A percentile compares a stretch with the other conserved stretches of the same genome.
Conservation (phyloP, 768 basidiomycete genomes). For the Suillus luteus region DNA sequence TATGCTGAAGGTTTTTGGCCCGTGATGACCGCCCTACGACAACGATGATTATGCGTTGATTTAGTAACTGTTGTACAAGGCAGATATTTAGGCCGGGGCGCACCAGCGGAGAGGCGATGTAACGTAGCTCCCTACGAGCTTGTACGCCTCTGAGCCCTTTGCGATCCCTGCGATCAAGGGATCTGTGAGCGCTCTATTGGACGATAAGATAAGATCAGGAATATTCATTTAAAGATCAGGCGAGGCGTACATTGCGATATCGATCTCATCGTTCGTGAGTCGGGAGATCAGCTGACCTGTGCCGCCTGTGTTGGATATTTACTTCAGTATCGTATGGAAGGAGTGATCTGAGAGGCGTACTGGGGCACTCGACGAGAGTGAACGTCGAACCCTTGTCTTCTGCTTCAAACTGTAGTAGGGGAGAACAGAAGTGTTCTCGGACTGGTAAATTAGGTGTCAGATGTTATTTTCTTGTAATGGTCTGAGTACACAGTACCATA, state of each 20-base stretch:
- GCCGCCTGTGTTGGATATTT: constrained; percentile 53
- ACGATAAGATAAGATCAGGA: constrained; percentile 11
- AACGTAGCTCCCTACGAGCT: constrained; percentile 91
- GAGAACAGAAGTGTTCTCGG: constrained; percentile 89
- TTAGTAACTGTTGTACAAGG: constrained; percentile 1
- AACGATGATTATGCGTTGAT: neutral
- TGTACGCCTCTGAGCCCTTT: constrained; percentile 85
- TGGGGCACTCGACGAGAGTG: constrained; percentile 86
- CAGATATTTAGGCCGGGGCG: constrained; percentile 16
- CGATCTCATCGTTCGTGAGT: constrained; percentile 74
- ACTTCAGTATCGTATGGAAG: constrained; percentile 15
- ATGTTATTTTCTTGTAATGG: neutral
- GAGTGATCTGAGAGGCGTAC: constrained; percentile 39
- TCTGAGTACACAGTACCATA: constrained; percentile 25
- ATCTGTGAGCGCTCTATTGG: constrained; percentile 80
- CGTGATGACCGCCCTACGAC: constrained; percentile 85
- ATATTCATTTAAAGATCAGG: constrained; percentile 4
- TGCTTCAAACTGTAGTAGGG: constrained; percentile 82
- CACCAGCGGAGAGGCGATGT: constrained; percentile 87
- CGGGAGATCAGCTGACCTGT: constrained; percentile 83
- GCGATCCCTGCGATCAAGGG: constrained; percentile 90
- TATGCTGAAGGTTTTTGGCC: constrained; percentile 68
- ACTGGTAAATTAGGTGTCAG: constrained; percentile 41
- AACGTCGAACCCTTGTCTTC: constrained; percentile 73
- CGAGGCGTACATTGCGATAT: constrained; percentile 67